Conservation (phyloP, 257 asterid genomes). For the Capsicum pubescens region DNA sequence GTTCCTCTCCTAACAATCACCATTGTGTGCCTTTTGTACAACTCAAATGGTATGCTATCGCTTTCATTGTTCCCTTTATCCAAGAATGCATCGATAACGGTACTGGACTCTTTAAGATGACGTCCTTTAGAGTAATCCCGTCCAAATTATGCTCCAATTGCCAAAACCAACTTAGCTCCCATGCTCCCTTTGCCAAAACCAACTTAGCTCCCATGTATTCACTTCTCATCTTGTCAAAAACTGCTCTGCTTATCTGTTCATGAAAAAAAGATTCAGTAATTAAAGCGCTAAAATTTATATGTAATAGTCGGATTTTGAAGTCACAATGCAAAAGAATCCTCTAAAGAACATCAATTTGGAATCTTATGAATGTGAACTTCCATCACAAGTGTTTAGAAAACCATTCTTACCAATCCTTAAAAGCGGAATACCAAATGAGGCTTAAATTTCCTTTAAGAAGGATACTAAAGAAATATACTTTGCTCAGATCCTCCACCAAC, state of each 20-base stretch:
- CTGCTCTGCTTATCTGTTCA: constrained; percentile 84
- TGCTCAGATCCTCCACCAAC: background rate
- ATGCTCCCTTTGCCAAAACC: background rate
- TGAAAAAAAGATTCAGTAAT: constrained; percentile 25
- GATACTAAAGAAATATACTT: background rate
- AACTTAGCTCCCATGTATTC: constrained; percentile 25
- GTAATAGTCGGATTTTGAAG: background rate
- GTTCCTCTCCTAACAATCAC: constrained; percentile 63
- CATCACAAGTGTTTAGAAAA: background rate
- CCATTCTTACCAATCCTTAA: background rate
- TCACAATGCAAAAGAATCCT: background rate
- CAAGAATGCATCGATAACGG: constrained; percentile 38
- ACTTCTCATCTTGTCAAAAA: constrained; percentile 69
- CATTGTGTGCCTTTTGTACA: constrained; percentile 92
- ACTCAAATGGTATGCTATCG: constrained; percentile 73
- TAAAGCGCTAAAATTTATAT: background rate
- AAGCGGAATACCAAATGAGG: background rate
- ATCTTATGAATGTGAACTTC: background rate
- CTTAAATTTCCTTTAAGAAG: background rate
- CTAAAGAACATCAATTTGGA: background rate
- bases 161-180: constrained; percentile 55
- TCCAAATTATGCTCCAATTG: constrained; percentile 37
- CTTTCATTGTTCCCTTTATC: constrained; percentile 51
- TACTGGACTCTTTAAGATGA: constrained; percentile 50
- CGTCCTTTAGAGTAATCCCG: constrained; percentile 48